Base-by-base conservation (phyloP, 768 basidiomycete species). In the Suillus subaureus region DNA sequence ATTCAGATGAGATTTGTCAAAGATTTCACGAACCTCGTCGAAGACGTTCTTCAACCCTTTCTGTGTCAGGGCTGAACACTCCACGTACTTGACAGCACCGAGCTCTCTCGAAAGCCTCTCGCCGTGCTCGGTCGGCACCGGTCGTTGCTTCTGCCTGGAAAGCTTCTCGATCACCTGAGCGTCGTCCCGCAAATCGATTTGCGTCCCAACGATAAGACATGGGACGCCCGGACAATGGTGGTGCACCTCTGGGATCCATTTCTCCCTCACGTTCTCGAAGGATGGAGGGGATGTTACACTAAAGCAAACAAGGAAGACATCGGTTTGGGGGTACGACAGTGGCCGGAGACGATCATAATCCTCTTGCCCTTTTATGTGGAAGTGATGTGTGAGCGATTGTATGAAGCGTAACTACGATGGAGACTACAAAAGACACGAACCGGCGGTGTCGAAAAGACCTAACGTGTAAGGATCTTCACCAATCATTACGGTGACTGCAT, bases 401-500 rank as follows among this genome's bases (percentile, higher is more conserved):
- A 62, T 63, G 45, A 61, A 56, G 69, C 58, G 67, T 56, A 40
- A 47, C 8, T 54, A 62, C 3, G 49, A 9, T 2, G 39, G 15
- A 47, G 54, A 16, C 62, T 52, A 55, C 6, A 23, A 62, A 64
- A n/a, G 62, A 12, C 57, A 85, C 92, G 72, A 69, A 96, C 96
- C 96, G 71, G 97, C 97, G 66, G 97, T 99, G 85, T 99, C 97
- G 79, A 99, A 99, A 70, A 99, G 79, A 64, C 97, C 97, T 75
- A 99, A 82, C 69, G 97, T 99, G 79, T 99, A 99, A 62, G 97
- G 97, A 80, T 99, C 97, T 74, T 99, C 97, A 62, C 97, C 97
- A 81, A 99, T 99, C 97, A 99, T 99, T 66, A 99, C 97, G n/a
- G 97, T 99, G 68, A 99, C 97, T 67, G 97, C 97, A 81, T 96